Percentiles rank a stretch among this genome's conserved stretches.
Evolutionary conservation across 495 filamentous ascomycete genomes (phyloP).

Genomic region (Lichenothelia convexa): DNA sequence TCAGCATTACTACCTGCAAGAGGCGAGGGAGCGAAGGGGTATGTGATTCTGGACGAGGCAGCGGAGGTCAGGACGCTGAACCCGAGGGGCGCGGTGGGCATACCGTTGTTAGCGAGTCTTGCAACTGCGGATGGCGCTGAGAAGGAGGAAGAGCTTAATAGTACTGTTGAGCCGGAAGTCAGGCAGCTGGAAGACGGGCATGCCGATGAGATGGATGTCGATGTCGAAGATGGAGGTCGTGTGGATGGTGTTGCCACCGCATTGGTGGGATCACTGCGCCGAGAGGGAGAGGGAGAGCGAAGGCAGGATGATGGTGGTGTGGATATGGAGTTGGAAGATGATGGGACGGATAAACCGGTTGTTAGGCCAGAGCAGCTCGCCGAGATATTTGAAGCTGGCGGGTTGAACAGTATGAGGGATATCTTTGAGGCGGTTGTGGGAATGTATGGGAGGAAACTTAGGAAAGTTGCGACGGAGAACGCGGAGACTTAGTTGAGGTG

Average conservation of each 20-base stretch:
- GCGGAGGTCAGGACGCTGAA: conserved; percentile 27
- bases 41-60: conserved; percentile 33
- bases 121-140: conserved; percentile 1
- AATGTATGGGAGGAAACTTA: conserved; percentile 33
- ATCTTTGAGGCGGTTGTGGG: conserved; percentile 58
- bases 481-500: too few species aligned
- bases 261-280: too few species aligned
- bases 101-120: conserved; percentile 27
- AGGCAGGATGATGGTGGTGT: conserved; percentile 26
- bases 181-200: too few species aligned
- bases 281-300: conserved; percentile 25
- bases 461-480: too few species aligned
- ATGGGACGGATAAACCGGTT: conserved; percentile 29
- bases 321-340: conserved; percentile 13
- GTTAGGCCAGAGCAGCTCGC: conserved; percentile 48
- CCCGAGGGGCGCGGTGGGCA: conserved; percentile 28
- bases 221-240: conserved; percentile 27
- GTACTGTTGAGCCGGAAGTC: conserved; percentile 1
- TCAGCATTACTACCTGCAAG: conserved; percentile 33
- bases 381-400: conserved; percentile 53
- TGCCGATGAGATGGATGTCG: conserved; percentile 6
- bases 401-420: conserved; percentile 55
- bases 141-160: too few species aligned
- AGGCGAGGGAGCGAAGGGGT: conserved; percentile 17
- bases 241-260: too few species aligned